Conservation (phyloP, 2,329 filamentous ascomycete genomes). For the Cercospora zeae-maydis region DNA sequence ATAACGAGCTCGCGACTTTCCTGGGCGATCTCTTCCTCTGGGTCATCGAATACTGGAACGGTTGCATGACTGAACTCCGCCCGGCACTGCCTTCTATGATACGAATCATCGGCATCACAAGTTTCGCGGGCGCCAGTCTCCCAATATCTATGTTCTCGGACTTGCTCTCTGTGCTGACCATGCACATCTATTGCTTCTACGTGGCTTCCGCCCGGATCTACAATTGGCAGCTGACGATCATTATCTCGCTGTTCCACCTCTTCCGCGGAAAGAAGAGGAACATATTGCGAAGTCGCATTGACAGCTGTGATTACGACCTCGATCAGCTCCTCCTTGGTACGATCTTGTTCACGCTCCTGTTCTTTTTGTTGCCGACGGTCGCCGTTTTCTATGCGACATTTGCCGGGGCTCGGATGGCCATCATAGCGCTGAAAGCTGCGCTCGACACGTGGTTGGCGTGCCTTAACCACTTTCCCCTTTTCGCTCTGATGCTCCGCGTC, state of each 20-base stretch:
- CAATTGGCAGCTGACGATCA: conserved; percentile 96
- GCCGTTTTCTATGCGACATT: conserved; percentile 97
- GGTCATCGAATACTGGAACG: conserved; percentile 98
- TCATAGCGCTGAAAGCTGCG: conserved; percentile 85
- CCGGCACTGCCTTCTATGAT: conserved; percentile 82
- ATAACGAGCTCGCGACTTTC: conserved; percentile 89
- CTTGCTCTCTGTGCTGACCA: conserved; percentile 80
- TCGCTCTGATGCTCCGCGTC: conserved; percentile 90
- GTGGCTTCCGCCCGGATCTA: conserved; percentile 94
- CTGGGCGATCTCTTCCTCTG: conserved; percentile 93
- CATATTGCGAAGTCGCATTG: conserved; percentile 91
- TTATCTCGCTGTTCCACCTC: conserved; percentile 95
- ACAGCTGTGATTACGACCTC: conserved; percentile 97
- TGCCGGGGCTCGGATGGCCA: conserved; percentile 87
- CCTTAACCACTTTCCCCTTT: conserved; percentile 95
- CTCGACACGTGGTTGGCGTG: conserved; percentile 91
- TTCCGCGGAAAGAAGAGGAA: conserved; percentile 99
- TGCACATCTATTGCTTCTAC: conserved; percentile 98
- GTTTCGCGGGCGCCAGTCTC: conserved; percentile 94
- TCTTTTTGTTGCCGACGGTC: conserved; percentile 91
- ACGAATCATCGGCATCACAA: conserved; percentile 88
- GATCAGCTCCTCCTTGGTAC: conserved; percentile 95
- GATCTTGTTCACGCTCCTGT: conserved; percentile 90
- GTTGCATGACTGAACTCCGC: conserved; percentile 70
- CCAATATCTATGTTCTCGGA: conserved; percentile 95